Evolutionary conservation across 2,329 filamentous ascomycete genomes (phyloP).

Genomic region (Daldinia sp.): DNA sequence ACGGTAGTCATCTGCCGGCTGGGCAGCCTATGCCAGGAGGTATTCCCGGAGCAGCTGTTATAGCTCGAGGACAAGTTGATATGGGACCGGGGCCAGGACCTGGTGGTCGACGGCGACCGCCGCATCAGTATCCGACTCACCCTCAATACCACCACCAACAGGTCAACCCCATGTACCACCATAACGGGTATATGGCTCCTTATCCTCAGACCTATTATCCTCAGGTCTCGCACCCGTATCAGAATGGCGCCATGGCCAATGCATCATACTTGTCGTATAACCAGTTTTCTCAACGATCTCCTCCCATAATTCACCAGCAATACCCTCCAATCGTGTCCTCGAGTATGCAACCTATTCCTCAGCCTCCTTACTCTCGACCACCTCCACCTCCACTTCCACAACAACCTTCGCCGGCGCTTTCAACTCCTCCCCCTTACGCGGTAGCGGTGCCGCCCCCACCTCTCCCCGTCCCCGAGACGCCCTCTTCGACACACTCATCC

Average conservation of each 20-base stretch:
- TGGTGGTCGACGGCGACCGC: conserved; percentile 49
- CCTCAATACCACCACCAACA: conserved; percentile 54
- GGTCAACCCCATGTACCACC: conserved; percentile 61
- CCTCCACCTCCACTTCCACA: conserved; percentile 38
- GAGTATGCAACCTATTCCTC: conserved; percentile 50
- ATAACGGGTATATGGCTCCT: conserved; percentile 56
- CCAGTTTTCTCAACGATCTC: conserved; percentile 43
- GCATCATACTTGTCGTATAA: conserved; percentile 59
- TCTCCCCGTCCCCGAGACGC: conserved; percentile 57
- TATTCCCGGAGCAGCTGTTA: conserved; percentile 44
- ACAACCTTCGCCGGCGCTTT: conserved; percentile 61
- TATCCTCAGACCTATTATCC: conserved; percentile 61
- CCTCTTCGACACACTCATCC: conserved; percentile 61
- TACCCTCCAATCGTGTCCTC: conserved; percentile 61
- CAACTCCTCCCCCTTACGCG: conserved; percentile 59
- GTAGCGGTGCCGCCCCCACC: conserved; percentile 53
- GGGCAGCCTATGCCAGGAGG: conserved; percentile 69
- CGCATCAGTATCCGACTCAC: conserved; percentile 50
- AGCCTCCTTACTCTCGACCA: conserved; percentile 56
- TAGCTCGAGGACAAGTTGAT: conserved; percentile 38
- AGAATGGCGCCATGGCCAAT: conserved; percentile 57
- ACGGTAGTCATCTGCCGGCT: conserved; percentile 78
- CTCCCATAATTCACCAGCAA: conserved; percentile 56
- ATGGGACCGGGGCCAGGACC: conserved; percentile 45
- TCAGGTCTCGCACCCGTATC: conserved; percentile 68